Percentiles rank a stretch among this genome's conserved stretches.
These are phyloP conservation scores for Ascochyta lentis DNA, from an alignment of 2,329 filamentous ascomycete species.

Conservation along the genomic window DNA sequence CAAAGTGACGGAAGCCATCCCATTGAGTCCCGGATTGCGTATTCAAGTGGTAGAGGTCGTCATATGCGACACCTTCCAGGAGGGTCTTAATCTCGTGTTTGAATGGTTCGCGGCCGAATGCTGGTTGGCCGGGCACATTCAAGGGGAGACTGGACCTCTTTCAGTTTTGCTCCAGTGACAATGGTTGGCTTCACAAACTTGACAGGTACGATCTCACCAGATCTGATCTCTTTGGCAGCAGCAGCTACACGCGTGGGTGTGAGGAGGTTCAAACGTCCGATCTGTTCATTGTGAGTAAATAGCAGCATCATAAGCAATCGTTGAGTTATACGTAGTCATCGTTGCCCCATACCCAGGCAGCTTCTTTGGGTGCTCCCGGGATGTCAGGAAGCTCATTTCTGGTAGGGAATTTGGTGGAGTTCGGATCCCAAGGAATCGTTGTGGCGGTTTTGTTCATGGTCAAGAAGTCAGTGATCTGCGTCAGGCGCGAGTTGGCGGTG, in stretches of 20 bases:
- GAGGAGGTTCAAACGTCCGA: constrained; percentile 62
- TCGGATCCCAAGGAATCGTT: constrained; percentile 62
- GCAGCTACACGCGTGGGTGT: constrained; percentile 62
- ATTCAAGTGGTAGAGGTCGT: constrained; percentile 53
- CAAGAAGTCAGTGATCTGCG: constrained; percentile 54
- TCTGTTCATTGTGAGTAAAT: constrained; percentile 35
- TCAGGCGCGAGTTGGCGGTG: constrained; percentile 46
- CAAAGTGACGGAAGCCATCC: constrained; percentile 56
- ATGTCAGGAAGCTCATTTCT: constrained; percentile 61
- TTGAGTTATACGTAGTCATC: constrained; percentile 56
- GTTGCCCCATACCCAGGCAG: constrained; percentile 67
- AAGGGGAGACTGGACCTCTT: constrained; percentile 55
- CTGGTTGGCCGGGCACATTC: constrained; percentile 59
- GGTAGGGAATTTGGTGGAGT: constrained; percentile 60
- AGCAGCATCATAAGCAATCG: background rate
- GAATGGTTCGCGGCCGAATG: constrained; percentile 61
- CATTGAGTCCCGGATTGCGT: constrained; percentile 56
- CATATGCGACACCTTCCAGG: constrained; percentile 46
- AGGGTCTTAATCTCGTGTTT: constrained; percentile 61
- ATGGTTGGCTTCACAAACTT: constrained; percentile 49
- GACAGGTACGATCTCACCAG: constrained; percentile 62
- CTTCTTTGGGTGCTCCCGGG: constrained; percentile 60
- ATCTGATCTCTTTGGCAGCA: constrained; percentile 60
- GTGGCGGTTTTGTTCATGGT: constrained; percentile 56
- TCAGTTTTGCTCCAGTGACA: constrained; percentile 7